Evolutionary conservation across 2,329 filamentous ascomycete species (phyloP).

Genomic region (Teratosphaeria zuluensis): DNA sequence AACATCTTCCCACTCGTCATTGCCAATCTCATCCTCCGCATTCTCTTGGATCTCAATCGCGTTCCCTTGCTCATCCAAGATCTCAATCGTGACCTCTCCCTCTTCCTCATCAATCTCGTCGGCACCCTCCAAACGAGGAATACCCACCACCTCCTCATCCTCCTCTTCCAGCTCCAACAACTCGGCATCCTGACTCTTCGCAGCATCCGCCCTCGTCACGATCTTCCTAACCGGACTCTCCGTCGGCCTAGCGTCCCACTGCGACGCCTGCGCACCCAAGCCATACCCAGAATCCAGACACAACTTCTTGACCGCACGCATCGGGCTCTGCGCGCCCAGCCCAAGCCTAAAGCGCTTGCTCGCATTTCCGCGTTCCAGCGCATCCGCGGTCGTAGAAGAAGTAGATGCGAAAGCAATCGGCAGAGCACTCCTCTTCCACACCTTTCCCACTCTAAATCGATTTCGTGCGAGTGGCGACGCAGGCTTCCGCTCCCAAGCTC

Average conservation of each 20-base stretch:
- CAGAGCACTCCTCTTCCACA: slow-evolving; percentile 33
- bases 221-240: slow-evolving; percentile 22
- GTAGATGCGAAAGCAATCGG: background rate
- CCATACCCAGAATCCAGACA: slow-evolving; percentile 22
- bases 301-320: slow-evolving; percentile 37
- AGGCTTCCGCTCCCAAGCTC: slow-evolving; percentile 41
- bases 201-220: slow-evolving; percentile 14
- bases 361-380: background rate
- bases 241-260: slow-evolving; percentile 16
- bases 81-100: slow-evolving; percentile 16
- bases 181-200: slow-evolving; percentile 3
- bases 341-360: slow-evolving; percentile 3
- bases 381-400: background rate
- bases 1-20: slow-evolving; percentile 14
- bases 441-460: slow-evolving; percentile 26
- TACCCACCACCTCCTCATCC: slow-evolving; percentile 11
- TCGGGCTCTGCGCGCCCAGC: slow-evolving; percentile 10
- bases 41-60: slow-evolving; percentile 8
- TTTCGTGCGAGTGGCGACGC: slow-evolving; percentile 32
- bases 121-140: background rate
- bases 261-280: slow-evolving; percentile 10
- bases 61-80: slow-evolving; percentile 18
- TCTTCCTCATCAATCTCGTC: slow-evolving; percentile 2
- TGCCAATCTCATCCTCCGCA: slow-evolving; percentile 4
- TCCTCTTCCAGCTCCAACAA: slow-evolving; percentile 13